These are phyloP conservation scores for Eutrema yunnanense DNA, from an alignment of 345 rosid species.

Conservation along the genomic window DNA sequence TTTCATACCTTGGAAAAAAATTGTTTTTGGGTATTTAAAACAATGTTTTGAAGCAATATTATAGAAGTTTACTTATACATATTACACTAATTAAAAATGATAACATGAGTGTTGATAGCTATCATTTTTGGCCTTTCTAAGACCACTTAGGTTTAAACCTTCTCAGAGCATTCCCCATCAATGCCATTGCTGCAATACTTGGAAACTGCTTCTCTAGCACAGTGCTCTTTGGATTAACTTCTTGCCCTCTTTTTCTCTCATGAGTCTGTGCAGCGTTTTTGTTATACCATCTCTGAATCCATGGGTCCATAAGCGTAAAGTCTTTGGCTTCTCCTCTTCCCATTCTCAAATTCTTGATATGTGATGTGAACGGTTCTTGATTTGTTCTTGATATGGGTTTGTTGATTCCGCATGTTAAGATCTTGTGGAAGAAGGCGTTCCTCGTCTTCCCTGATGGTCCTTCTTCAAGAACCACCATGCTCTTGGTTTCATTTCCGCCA, in stretches of 20 bases:
- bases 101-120: too few species aligned
- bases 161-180: slow-evolving; percentile 69
- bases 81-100: too few species aligned
- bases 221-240: slow-evolving; percentile 8
- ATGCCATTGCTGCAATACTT: slow-evolving; percentile 85
- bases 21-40: too few species aligned
- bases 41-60: too few species aligned
- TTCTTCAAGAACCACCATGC: slow-evolving; percentile 37
- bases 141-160: slow-evolving; percentile 39
- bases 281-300: slow-evolving; percentile 71
- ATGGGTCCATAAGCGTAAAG: slow-evolving; percentile 31
- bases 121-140: slow-evolving; percentile 19
- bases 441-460: slow-evolving; percentile 37
- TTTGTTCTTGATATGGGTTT: slow-evolving; percentile 13
- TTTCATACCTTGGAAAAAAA: too few species aligned
- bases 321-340: slow-evolving; percentile 1
- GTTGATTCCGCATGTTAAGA: slow-evolving; percentile 19
- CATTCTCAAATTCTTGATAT: slow-evolving; percentile 20
- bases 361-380: slow-evolving; percentile 18
- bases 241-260: slow-evolving; percentile 15
- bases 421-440: slow-evolving; percentile 23
- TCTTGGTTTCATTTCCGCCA: slow-evolving; percentile 29
- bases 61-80: too few species aligned
- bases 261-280: slow-evolving; percentile 8
- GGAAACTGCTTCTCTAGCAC: slow-evolving; percentile 56